phyloP scores from a whole-genome alignment of 1,139 yeast genomes.

The Williopsis jadinii region DNA sequence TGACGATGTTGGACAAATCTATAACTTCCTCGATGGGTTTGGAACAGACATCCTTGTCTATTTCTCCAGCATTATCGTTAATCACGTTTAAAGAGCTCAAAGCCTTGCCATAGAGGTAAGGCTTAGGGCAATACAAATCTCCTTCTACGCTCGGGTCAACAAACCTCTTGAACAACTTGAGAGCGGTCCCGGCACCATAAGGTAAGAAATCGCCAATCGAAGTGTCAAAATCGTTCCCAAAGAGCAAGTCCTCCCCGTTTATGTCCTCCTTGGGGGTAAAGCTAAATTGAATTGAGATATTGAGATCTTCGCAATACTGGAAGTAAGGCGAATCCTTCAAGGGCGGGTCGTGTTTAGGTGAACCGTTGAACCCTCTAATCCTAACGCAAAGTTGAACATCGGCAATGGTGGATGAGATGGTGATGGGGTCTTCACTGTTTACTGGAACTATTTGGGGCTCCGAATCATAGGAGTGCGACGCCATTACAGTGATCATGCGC shows the following conservation, averaged over 20 bases:
- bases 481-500: constrained; percentile 11
- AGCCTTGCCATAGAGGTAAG: constrained; percentile 54
- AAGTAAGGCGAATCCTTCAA: constrained; percentile 11
- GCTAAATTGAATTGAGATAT: constrained; percentile 18
- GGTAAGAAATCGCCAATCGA: constrained; percentile 61
- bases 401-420: constrained; percentile 35
- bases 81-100: constrained; percentile 47
- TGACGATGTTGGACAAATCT: constrained; percentile 7
- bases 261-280: constrained; percentile 16
- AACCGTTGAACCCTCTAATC: constrained; percentile 42
- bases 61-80: constrained; percentile 6
- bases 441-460: constrained; percentile 35
- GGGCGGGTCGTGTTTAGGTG: constrained; percentile 26
- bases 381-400: constrained; percentile 32
- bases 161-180: constrained; percentile 30
- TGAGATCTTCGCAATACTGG: constrained; percentile 6
- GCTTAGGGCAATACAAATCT: constrained; percentile 56
- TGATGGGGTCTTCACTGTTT: constrained; percentile 33
- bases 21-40: constrained; percentile 3
- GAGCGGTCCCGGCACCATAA: constrained; percentile 50
- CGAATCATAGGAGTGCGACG: constrained; percentile 9
- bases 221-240: constrained; percentile 63
- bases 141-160: constrained; percentile 61
- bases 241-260: constrained; percentile 45
- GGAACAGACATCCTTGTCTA: background rate